Conservation (phyloP, 1,284 basidiomycete genomes). For the Moniliophthora roreri region DNA sequence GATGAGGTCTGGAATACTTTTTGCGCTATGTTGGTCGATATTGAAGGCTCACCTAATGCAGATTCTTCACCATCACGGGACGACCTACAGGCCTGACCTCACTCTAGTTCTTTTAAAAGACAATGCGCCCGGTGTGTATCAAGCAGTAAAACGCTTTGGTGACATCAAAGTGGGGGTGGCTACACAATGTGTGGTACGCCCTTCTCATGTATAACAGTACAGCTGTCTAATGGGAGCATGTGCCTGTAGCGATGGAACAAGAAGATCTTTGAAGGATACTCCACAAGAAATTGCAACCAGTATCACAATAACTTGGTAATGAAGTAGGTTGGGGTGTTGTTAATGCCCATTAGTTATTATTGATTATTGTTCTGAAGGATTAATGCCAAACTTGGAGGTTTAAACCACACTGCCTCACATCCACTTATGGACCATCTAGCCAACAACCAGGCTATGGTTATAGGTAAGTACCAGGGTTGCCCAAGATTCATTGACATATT, state of each 20-base stretch:
- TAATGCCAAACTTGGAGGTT: conserved; percentile 40
- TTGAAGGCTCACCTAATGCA: neutral
- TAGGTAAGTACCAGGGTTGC: conserved; percentile 25
- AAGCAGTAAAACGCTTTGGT: conserved; percentile 33
- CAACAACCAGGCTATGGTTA: conserved; percentile 30
- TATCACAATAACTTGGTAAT: conserved; percentile 38
- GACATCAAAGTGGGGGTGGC: conserved; percentile 31
- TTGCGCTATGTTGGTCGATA: neutral
- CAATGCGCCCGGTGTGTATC: conserved; percentile 28
- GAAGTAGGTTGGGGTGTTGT: conserved; percentile 26
- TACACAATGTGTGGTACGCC: conserved; percentile 38
- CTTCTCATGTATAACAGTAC: no score
- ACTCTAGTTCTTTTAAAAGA: conserved; percentile 33
- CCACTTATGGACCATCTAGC: conserved; percentile 22
- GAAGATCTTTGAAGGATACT: conserved; percentile 23
- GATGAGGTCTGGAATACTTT: neutral
- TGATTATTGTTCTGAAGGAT: conserved; percentile 27
- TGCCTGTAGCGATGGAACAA: conserved; percentile 26
- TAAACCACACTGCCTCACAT: conserved; percentile 29
- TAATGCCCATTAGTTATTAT: conserved; percentile 3
- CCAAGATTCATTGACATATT: neutral
- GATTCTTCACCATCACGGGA: conserved; percentile 14
- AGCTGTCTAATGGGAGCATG: neutral
- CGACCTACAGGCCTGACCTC: conserved; percentile 15
- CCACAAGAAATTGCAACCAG: conserved; percentile 25